Evolutionary conservation across 1,139 yeast species (phyloP), one percentile per base, ranked within the genome.

Genomic region (Taphrina confusa): DNA sequence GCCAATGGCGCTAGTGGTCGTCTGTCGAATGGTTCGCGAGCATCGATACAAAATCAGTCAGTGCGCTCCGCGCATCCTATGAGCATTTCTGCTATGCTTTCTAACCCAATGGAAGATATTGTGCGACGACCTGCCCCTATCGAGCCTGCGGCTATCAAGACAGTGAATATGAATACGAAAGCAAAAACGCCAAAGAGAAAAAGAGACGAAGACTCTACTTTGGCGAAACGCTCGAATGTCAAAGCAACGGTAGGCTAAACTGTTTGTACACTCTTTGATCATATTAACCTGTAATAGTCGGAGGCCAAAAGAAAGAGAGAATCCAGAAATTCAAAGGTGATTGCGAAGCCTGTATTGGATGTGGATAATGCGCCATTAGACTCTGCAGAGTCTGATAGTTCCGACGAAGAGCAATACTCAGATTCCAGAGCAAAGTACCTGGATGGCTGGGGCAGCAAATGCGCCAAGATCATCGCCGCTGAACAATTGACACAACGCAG

Each of bases 81-180:
- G 52, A 47, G 52, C 42, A 47, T 47, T 5, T 47, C 52, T 20
- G 52, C 52, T 33, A 47, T 47, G 52, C 52, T 47, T n/a, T 47
- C 52, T 4, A 47, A 47, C 33, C 52, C 52, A 20, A 42, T 47
- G 3, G 52, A 47, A 8, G 12, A 30, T 9, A 31, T 42, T 3
- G 20, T 42, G 47, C 22, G 31, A 25, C 16, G 14, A 8, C 12
- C 9, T 9, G 47, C 22, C 18, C n/a, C 42, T 2, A 8, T 25
- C 14, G 20, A 8, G 1, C 31, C 47, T 9, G 2, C 9, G 9
- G 16, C 16, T 9, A 9, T 4, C 30, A 23, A 18, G 8, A 36
- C n/a, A n/a, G 14, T 8, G 11, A 11, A 22, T 23, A 42, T 23
- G 14, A 23, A 14, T 11, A 23, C 31, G 12, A 25, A 42, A 14